Evolutionary conservation across 2,329 filamentous ascomycete genomes (phyloP).

Genomic region (Pseudocercospora fuligena): DNA sequence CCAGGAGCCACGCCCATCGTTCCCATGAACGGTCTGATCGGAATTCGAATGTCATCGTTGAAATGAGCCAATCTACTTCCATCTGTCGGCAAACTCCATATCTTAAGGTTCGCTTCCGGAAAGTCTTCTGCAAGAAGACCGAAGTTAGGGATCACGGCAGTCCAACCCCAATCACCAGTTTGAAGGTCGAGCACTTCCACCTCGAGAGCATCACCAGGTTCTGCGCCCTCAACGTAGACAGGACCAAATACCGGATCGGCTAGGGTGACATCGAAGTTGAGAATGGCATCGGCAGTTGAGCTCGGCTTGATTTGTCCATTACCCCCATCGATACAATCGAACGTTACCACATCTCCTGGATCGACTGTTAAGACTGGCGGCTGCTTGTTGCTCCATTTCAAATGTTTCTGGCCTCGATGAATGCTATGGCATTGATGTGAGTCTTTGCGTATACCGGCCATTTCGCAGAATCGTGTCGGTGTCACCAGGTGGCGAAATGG

Average conservation of each 20-base stretch:
- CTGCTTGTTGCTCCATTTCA: conserved; percentile 27
- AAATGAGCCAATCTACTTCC: conserved; percentile 19
- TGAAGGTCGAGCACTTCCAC: conserved; percentile 28
- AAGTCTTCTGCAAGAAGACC: conserved; percentile 28
- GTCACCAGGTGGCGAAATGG: not conserved
- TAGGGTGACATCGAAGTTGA: conserved; percentile 22
- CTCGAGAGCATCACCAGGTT: conserved; percentile 30
- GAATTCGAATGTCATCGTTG: conserved; percentile 26
- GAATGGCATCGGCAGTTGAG: conserved; percentile 23
- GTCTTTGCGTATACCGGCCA: conserved; percentile 17
- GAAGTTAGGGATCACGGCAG: conserved; percentile 28
- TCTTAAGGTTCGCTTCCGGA: conserved; percentile 25
- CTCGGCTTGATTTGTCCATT: conserved; percentile 27
- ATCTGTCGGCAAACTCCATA: conserved; percentile 22
- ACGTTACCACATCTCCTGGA: conserved; percentile 28
- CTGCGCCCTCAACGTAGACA: conserved; percentile 27
- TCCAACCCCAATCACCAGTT: conserved; percentile 29
- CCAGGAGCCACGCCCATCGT: conserved; percentile 30
- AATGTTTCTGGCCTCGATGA: conserved; percentile 28
- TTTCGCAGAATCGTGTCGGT: not conserved
- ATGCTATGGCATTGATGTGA: conserved; percentile 26
- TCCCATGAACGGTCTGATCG: conserved; percentile 28
- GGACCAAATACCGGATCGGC: conserved; percentile 31
- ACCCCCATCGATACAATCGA: conserved; percentile 30
- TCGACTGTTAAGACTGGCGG: conserved; percentile 23